Conservation (phyloP, 2,329 filamentous ascomycete genomes). For the Anisogramma anomala region DNA sequence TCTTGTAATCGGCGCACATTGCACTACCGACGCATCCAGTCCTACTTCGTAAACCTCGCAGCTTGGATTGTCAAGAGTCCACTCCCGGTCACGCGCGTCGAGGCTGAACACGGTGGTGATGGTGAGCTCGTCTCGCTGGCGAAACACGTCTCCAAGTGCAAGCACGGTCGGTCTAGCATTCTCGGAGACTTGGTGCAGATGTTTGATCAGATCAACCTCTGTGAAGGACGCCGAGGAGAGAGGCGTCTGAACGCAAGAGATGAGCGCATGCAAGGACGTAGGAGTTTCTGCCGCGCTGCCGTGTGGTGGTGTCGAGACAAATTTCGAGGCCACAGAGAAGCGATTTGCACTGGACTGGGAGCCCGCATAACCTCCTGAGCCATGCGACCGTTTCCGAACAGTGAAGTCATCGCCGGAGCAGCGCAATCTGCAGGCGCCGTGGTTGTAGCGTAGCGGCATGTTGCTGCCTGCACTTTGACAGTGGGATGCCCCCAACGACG, state of each 20-base stretch:
- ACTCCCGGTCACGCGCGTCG: conserved; percentile 11
- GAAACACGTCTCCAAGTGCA: conserved; percentile 27
- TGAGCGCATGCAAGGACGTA: background rate
- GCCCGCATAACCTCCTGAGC: too few relatives aligned
- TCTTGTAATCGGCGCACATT: conserved; percentile 25
- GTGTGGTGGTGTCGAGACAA: background rate
- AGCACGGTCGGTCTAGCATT: conserved; percentile 8
- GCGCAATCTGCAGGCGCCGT: too few relatives aligned
- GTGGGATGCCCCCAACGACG: too few relatives aligned
- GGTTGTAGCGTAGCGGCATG: too few relatives aligned
- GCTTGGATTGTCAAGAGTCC: conserved; percentile 30
- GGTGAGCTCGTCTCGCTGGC: conserved; percentile 24
- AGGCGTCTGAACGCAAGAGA: conserved; percentile 1
- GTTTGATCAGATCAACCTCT: conserved; percentile 3
- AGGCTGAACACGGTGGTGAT: conserved; percentile 20
- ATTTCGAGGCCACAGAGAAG: background rate
- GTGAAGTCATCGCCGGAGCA: too few relatives aligned
- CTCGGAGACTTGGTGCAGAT: conserved; percentile 4
- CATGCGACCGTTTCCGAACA: too few relatives aligned
- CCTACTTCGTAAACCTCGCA: conserved; percentile 48
- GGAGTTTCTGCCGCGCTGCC: background rate
- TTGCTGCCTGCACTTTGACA: too few relatives aligned
- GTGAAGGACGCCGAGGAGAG: conserved; percentile 3
- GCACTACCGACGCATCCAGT: conserved; percentile 30
- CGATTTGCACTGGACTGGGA: too few relatives aligned